Evolutionary conservation across 2,329 filamentous ascomycete species (phyloP).

Genomic region (Claviceps purpurea): DNA sequence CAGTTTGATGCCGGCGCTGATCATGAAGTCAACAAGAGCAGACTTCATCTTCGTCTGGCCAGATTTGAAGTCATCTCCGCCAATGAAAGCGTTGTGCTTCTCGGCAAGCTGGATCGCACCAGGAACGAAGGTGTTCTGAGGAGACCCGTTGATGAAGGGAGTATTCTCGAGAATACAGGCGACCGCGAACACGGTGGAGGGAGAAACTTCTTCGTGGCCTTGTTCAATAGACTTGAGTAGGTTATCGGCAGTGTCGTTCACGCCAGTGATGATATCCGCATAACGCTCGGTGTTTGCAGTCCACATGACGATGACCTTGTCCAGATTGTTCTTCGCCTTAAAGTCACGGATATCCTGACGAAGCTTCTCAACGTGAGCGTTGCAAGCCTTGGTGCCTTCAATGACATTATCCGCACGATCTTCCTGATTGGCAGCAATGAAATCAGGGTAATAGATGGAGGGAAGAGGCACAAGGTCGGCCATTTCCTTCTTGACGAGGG

Average conservation of each 20-base stretch:
- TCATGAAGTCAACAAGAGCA: conserved; percentile 92
- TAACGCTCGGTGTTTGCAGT: conserved; percentile 98
- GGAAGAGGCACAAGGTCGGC: conserved; percentile 74
- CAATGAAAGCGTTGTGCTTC: conserved; percentile 78
- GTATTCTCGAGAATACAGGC: conserved; percentile 80
- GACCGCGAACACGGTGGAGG: conserved; percentile 91
- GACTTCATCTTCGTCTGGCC: conserved; percentile 99
- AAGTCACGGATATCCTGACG: conserved; percentile 90
- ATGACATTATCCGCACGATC: conserved; percentile 88
- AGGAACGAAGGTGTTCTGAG: conserved; percentile 97
- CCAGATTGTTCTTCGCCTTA: conserved; percentile 70
- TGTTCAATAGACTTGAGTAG: conserved; percentile 74
- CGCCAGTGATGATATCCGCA: conserved; percentile 70
- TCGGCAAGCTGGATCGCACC: conserved; percentile 83
- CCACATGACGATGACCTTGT: conserved; percentile 97
- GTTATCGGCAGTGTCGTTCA: conserved; percentile 96
- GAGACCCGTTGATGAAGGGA: conserved; percentile 98
- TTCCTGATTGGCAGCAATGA: conserved; percentile 97
- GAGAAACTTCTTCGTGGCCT: conserved; percentile 83
- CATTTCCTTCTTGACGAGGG: conserved; percentile 87
- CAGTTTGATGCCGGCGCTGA: conserved; percentile 96
- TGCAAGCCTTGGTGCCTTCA: conserved; percentile 69
- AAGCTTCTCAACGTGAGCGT: conserved; percentile 82
- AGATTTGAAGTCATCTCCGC: conserved; percentile 98
- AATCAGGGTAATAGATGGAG: conserved; percentile 97